These are phyloP conservation scores for Sphaerosporella brunnea DNA, from an alignment of 495 filamentous ascomycete genomes.

Conservation along the genomic window DNA sequence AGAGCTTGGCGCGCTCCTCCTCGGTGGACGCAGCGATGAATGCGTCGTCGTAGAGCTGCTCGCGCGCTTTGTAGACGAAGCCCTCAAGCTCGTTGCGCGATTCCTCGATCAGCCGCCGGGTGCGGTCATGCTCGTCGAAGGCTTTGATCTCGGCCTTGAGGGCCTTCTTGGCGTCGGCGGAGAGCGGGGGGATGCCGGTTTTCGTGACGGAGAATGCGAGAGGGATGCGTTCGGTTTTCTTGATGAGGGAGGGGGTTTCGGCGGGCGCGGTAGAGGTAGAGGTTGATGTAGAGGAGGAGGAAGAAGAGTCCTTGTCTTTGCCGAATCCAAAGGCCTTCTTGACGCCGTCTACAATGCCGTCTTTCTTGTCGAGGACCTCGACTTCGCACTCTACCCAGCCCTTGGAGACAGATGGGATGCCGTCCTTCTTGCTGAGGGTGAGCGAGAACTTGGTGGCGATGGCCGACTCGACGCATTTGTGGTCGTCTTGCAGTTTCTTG, in stretches of 20 bases:
- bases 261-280: slow-evolving; percentile 30
- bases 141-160: slow-evolving; percentile 24
- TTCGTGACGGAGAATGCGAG: slow-evolving; percentile 44
- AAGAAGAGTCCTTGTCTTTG: slow-evolving; percentile 50
- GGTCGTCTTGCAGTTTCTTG: slow-evolving; percentile 50
- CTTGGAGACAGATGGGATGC: slow-evolving; percentile 62
- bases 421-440: slow-evolving; percentile 51
- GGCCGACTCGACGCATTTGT: slow-evolving; percentile 56
- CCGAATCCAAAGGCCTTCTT: slow-evolving; percentile 93
- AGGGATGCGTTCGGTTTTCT: slow-evolving; percentile 53
- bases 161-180: neutral
- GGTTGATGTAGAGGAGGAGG: slow-evolving; percentile 29
- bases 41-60: slow-evolving; percentile 54
- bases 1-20: slow-evolving; percentile 42
- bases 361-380: slow-evolving; percentile 43
- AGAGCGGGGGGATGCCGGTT: slow-evolving; percentile 40
- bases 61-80: slow-evolving; percentile 80
- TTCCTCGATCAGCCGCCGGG: slow-evolving; percentile 64
- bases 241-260: slow-evolving; percentile 32
- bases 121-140: slow-evolving; percentile 45
- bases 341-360: slow-evolving; percentile 70
- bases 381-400: slow-evolving; percentile 73
- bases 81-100: slow-evolving; percentile 78
- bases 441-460: slow-evolving; percentile 65
- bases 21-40: slow-evolving; percentile 54